A percentile compares a stretch with the other conserved stretches of the same genome.
Conservation (phyloP, 805 yeast species). For the Gaillardinia entomophila region DNA sequence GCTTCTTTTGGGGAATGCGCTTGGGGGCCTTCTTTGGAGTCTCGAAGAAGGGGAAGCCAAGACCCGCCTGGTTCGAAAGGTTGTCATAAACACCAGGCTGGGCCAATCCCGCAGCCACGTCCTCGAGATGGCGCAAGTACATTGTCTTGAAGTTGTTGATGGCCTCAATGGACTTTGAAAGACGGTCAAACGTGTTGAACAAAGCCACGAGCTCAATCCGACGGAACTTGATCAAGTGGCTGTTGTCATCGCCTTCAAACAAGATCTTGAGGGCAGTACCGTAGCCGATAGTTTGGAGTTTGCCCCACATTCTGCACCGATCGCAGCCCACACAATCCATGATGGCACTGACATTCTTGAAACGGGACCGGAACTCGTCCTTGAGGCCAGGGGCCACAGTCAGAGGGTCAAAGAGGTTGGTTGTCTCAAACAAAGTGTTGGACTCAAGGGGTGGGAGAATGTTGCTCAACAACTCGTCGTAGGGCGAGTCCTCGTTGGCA, state of each 20-base stretch:
- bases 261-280: slow-evolving; percentile 92
- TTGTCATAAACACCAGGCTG: slow-evolving; percentile 38
- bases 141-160: slow-evolving; percentile 63
- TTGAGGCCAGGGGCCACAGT: slow-evolving; percentile 53
- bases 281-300: slow-evolving; percentile 93
- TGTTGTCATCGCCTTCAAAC: slow-evolving; percentile 62
- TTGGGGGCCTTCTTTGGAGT: background rate
- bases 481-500: slow-evolving; percentile 33
- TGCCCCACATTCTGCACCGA: slow-evolving; percentile 97
- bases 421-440: slow-evolving; percentile 41
- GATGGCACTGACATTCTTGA: slow-evolving; percentile 81
- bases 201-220: slow-evolving; percentile 86
- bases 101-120: slow-evolving; percentile 32
- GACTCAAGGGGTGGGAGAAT: slow-evolving; percentile 35
- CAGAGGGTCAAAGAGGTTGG: slow-evolving; percentile 40
- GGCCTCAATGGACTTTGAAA: slow-evolving; percentile 77
- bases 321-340: slow-evolving; percentile 99
- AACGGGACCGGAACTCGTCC: slow-evolving; percentile 79
- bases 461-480: slow-evolving; percentile 23
- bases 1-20: slow-evolving; percentile 5
- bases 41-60: slow-evolving; percentile 33
- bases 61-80: slow-evolving; percentile 18
- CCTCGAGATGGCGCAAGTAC: slow-evolving; percentile 39
- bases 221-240: slow-evolving; percentile 54
- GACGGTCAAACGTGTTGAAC: slow-evolving; percentile 86